Conservation (phyloP, 108 stramenopile species). For the Discostella stelligeroides region DNA sequence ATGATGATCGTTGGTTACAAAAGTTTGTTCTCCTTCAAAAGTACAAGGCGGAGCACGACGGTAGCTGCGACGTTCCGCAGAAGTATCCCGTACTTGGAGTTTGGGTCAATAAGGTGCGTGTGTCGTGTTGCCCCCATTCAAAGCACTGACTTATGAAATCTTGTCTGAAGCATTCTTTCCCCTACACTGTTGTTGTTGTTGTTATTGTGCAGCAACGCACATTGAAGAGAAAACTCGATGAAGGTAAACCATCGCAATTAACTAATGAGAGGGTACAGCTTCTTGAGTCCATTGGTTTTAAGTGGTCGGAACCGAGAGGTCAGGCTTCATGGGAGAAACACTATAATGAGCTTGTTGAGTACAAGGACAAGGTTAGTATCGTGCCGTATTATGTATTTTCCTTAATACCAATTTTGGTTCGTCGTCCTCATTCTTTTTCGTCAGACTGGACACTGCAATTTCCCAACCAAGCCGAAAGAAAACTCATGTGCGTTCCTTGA, state of each 20-base stretch:
- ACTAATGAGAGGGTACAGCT: neutral
- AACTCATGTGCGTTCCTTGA: neutral
- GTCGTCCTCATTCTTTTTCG: neutral
- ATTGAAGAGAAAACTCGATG: neutral
- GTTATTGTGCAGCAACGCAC: conserved; percentile 8
- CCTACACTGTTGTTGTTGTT: neutral
- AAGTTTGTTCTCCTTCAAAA: conserved; percentile 6
- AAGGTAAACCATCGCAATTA: conserved; percentile 1
- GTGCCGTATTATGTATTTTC: too few relatives aligned
- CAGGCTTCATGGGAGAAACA: conserved; percentile 10
- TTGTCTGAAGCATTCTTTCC: neutral
- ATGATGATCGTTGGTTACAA: conserved; percentile 1
- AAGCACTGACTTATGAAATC: too few relatives aligned
- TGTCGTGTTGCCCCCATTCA: neutral
- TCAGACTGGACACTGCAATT: conserved; percentile 1
- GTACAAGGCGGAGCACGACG: conserved; percentile 12
- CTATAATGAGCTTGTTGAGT: conserved; percentile 11
- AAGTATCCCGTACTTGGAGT: neutral
- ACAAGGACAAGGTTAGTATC: neutral
- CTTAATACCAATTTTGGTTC: too few relatives aligned
- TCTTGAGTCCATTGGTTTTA: neutral
- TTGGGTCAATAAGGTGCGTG: conserved; percentile 23
- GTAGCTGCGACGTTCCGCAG: conserved; percentile 15
- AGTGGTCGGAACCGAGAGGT: conserved; percentile 10
- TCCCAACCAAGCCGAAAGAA: conserved; percentile 5